Percentiles rank a stretch among this genome's conserved stretches.
These are phyloP conservation scores for Plasmodium vivax DNA, from an alignment of 169 alveolate species.

Conservation along the genomic window DNA sequence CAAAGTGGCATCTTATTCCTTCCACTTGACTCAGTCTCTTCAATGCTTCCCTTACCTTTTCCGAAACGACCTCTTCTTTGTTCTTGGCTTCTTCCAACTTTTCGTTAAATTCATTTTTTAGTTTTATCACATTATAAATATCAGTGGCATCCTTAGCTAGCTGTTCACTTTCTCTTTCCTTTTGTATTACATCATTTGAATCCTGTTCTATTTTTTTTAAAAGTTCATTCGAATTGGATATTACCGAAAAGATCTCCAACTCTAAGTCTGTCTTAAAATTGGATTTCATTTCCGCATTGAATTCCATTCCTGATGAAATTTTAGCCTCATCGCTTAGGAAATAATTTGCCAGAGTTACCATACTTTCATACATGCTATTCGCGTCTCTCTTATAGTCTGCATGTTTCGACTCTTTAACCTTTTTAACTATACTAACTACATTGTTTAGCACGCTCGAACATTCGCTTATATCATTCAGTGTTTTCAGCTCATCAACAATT, in stretches of 20 bases:
- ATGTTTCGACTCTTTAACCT: not conserved
- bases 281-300: not conserved
- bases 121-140: not conserved
- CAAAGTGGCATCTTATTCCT: not conserved
- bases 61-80: not conserved
- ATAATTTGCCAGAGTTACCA: slow-evolving; percentile 5
- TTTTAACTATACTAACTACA: not conserved
- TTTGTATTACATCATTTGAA: not conserved
- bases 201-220: not conserved
- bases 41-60: not conserved
- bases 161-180: not conserved
- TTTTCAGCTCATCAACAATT: not conserved
- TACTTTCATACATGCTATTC: not conserved
- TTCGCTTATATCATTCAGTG: not conserved
- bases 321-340: not conserved
- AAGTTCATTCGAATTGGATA: not conserved
- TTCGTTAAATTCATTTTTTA: not conserved
- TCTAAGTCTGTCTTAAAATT: not conserved
- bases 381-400: not conserved
- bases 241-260: not conserved
- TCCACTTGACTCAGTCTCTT: not conserved
- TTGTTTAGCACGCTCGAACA: not conserved
- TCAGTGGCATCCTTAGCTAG: not conserved
- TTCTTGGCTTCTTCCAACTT: not conserved
- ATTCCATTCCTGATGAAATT: not conserved